Base-by-base conservation (phyloP, 805 yeast species). In the Saturnispora serradocipensis region DNA sequence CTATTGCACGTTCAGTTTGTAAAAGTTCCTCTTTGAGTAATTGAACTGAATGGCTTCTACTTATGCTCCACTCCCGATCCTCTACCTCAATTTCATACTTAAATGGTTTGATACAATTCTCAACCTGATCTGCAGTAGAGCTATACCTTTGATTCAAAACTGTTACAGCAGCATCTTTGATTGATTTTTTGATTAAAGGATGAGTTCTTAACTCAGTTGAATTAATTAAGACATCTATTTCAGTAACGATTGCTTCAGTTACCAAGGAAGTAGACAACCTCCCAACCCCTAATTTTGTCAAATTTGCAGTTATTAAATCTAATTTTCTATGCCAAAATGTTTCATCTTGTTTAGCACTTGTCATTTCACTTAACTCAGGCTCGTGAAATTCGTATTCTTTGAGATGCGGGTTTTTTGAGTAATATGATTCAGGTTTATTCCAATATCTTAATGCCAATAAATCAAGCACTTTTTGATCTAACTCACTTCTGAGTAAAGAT, bases 111-210 rank as follows among this genome's bases (percentile, higher is more conserved):
- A 93, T 91, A 70, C 98, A 90, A 67, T 95, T 93, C 62, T 93
- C 99, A 6, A 93, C 98, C 66, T 93, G 99, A 66, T 95, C 99
- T 0, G 99, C 95, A 0, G 99, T 91, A 1, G 96, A 84, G 57
- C 82, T 87, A 64, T 78, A 93, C 57, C 91, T 81, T 27, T 86
- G 71, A 56, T 82, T 82, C 55, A 93, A 72, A 6, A 93, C 96
- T 24, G 82, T 72, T 32, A 78, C 75, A 0, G 97, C 95, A 2
- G 97, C 95, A 40, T 88, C 95, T 49, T 77, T 79, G 9, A 93
- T 89, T 3, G 88, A 83, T 43, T 80, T 78, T 58, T 81, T 81
- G 3, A 95, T 95, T 67, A 86, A 72, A n/a, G 95, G 95, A 63
- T 91, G 97, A 56, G 82, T 84, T 54, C 81, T 76, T 61, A 93